Evolutionary conservation across 345 rosid species (phyloP), one percentile per base, ranked within the genome.

Genomic region (Pseudoturritis turrita): DNA sequence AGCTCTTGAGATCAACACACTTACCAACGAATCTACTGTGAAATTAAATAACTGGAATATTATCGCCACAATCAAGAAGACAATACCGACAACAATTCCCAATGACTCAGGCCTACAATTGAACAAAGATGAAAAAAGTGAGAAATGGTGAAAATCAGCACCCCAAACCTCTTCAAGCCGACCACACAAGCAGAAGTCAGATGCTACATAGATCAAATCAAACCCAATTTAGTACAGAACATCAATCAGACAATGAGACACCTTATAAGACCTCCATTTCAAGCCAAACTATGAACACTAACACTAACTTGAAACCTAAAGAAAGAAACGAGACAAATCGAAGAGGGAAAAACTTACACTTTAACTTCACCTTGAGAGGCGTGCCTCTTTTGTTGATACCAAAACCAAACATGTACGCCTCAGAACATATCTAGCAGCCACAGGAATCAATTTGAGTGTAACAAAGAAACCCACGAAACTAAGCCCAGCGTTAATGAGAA

Each of bases 371-470:
- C 99, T 77, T 87, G n/a, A n/a, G 96, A 77, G 88, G 89, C 2
- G 99, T 91, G 10, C 93, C 96, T 81, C 84, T 81, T 82, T 95
- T 95, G 56, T 95, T 95, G 46, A 95, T 91, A 82, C 89, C 99
- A 80, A 78, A 95, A n/a, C 99, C 98, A 77, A 88, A 95, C 80
- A 95, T 77, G 65, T 88, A 65, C 98, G 88, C 82, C 87, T 81
- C 65, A 84, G 58, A 60, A 91, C 96, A 68, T 91, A 95, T 82
- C 79, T 78, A 33, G 99, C 93, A 56, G 99, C 94, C 18, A 95
- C 88, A 10, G 98, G 99, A 39, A 95, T 91, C 86, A 91, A 53
- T 82, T 77, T 91, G 46, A 85, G 82, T 4, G 96, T 88, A 21
- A 82, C 79, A 46, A 86, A 82, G 77, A 87, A 95, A 5, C 96